Base-by-base conservation (phyloP, 176 grass and related monocot genomes). In the Carex scoparia region DNA sequence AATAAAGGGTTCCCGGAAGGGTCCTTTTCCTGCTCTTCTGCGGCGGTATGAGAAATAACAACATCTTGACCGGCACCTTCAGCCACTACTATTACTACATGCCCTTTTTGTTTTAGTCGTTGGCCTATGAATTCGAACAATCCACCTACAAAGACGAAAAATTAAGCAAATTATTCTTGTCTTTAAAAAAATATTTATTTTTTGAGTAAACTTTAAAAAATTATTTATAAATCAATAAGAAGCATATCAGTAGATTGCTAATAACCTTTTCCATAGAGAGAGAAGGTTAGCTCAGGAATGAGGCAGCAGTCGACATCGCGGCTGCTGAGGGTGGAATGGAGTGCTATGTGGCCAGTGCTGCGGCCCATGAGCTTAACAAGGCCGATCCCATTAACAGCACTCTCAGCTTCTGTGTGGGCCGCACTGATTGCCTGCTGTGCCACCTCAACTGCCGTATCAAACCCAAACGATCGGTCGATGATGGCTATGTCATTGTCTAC, bases 401-500 rank as follows among this genome's bases (percentile, higher is more conserved):
- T 95, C 85, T 92, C 87, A 4, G 96, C 93, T 80, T 98, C 96
- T 28, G 91, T 92, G 82, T 94, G 93, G 66, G 96, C 91, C 1
- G 93, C 93, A 4, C 79, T 72, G 58, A 98, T 95, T 8, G 96
- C 93, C 71, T 95, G 88, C 74, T 94, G 95, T 31, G 95, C 89
- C 16, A 98, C 87, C 81, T 95, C 93, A 65, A 98, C 91, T 0
- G 93, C 93, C 2, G 96, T 98, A 61, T 98, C 92, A 65, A 98
- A 98, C 59, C 96, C 96, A 33, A 98, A 95, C 0, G 96, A 94
- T 84, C 81, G 91, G 87, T 95, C 96, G 57, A 98, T 98, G 91
- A 98, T 98, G 81, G 93, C 93, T n/a, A 98, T 94, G 84, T 95
- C 96, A 66, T 98, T 98, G 87, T 95, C 96, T 42, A 95, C 96